These are phyloP conservation scores for Passiflora organensis DNA, from an alignment of 345 rosid species.

Conservation along the genomic window DNA sequence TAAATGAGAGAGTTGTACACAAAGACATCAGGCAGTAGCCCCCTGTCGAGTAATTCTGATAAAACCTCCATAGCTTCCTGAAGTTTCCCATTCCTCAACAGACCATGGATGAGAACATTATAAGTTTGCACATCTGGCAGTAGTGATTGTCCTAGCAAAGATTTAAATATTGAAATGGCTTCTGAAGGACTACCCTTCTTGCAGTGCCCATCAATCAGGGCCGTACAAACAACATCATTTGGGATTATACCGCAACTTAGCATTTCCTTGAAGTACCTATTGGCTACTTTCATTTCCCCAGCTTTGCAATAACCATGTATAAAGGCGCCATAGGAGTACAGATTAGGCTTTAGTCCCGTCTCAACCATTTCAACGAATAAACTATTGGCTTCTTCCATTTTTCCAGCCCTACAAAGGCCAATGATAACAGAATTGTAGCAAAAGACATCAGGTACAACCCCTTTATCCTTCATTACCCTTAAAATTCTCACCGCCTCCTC, in stretches of 20 bases:
- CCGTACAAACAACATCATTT: constrained; percentile 46
- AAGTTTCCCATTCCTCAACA: constrained; percentile 49
- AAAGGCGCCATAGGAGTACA: constrained; percentile 62
- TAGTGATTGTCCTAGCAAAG: constrained; percentile 47
- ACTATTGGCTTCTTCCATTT: constrained; percentile 63
- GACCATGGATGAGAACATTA: constrained; percentile 60
- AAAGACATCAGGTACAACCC: constrained; percentile 55
- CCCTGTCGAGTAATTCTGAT: constrained; percentile 48
- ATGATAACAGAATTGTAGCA: constrained; percentile 68
- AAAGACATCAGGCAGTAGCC: constrained; percentile 52
- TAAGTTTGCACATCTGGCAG: constrained; percentile 48
- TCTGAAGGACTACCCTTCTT: constrained; percentile 46
- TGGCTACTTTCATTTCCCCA: constrained; percentile 55
- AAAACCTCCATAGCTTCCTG: constrained; percentile 54
- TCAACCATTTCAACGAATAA: constrained; percentile 52
- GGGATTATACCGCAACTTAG: constrained; percentile 49
- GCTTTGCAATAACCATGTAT: constrained; percentile 52
- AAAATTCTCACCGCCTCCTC: constrained; percentile 50
- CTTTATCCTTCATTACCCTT: constrained; percentile 51
- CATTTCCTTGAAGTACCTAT: constrained; percentile 59
- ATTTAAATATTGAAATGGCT: constrained; percentile 49
- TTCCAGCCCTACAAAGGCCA: constrained; percentile 72
- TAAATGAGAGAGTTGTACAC: constrained; percentile 62
- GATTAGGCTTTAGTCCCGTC: constrained; percentile 60
- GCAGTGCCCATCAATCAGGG: constrained; percentile 58